These are phyloP conservation scores for Pythium coloratum DNA, from an alignment of 352 stramenopile species.

Conservation along the genomic window DNA sequence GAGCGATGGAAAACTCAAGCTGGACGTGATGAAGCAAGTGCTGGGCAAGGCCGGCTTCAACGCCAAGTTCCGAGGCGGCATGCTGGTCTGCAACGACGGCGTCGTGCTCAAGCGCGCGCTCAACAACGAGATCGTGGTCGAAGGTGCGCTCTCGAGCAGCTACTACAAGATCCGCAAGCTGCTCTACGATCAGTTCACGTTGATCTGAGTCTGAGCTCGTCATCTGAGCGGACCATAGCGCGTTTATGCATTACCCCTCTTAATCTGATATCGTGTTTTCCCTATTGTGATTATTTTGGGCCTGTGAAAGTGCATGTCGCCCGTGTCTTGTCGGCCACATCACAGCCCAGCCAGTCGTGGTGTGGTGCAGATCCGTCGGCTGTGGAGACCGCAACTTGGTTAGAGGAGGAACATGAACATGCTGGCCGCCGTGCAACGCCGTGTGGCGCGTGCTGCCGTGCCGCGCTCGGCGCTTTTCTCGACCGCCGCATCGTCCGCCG, in stretches of 20 bases:
- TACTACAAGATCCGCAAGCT: conserved; percentile 88
- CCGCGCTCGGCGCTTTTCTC: conserved; percentile 41
- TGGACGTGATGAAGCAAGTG: conserved; percentile 90
- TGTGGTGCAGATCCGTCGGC: conserved; percentile 15
- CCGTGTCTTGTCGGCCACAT: conserved; percentile 29
- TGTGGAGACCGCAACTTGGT: conserved; percentile 7
- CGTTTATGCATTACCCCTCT: conserved; percentile 13
- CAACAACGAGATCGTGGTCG: conserved; percentile 89
- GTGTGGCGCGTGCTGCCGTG: conserved; percentile 33
- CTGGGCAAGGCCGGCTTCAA: conserved; percentile 86
- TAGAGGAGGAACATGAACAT: conserved; percentile 15
- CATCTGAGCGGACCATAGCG: not conserved
- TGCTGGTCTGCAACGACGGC: conserved; percentile 88
- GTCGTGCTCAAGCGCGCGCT: conserved; percentile 83
- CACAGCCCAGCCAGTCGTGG: conserved; percentile 23
- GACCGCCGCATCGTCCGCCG: conserved; percentile 26
- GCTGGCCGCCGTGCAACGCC: conserved; percentile 34
- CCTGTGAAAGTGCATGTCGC: conserved; percentile 15
- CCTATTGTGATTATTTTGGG: not conserved
- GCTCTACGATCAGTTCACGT: conserved; percentile 87
- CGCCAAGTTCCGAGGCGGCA: conserved; percentile 87
- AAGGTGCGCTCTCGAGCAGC: conserved; percentile 79
- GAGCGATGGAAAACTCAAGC: conserved; percentile 88
- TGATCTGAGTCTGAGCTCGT: conserved; percentile 52
- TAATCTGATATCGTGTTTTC: conserved; percentile 10